phyloP scores from a whole-genome alignment of 441 rosid species.

The Syzygium syzygioides region DNA sequence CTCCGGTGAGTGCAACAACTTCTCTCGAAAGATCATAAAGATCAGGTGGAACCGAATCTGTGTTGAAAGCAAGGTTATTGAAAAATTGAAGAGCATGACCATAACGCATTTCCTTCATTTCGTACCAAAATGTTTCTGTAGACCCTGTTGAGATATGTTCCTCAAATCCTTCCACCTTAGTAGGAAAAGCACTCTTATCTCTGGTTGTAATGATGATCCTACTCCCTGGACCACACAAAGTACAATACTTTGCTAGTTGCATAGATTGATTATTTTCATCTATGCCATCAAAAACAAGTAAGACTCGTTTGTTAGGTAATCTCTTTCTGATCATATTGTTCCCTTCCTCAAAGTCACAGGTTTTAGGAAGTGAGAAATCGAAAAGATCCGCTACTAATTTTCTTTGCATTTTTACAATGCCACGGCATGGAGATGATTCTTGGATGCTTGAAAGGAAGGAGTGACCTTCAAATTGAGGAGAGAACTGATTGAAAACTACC shows the following conservation, averaged over 20 bases:
- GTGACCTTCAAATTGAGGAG: no score
- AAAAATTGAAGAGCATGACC: neutral
- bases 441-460: neutral
- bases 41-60: neutral
- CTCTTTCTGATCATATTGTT: neutral
- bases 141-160: neutral
- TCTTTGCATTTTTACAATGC: neutral
- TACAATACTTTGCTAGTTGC: no score
- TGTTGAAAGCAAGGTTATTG: neutral
- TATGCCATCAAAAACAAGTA: neutral
- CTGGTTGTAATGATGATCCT: neutral
- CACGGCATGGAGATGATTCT: neutral
- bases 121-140: neutral
- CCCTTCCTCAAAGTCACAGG: neutral
- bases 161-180: no score
- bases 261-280: neutral
- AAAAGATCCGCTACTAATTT: neutral
- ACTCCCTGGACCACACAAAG: neutral
- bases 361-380: neutral
- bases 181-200: no score
- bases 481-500: no score
- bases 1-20: neutral
- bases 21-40: neutral
- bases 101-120: neutral
- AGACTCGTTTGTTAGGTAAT: neutral